phyloP scores from a whole-genome alignment of 176 grass and related monocot genomes.

The Oryza glumipatula region DNA sequence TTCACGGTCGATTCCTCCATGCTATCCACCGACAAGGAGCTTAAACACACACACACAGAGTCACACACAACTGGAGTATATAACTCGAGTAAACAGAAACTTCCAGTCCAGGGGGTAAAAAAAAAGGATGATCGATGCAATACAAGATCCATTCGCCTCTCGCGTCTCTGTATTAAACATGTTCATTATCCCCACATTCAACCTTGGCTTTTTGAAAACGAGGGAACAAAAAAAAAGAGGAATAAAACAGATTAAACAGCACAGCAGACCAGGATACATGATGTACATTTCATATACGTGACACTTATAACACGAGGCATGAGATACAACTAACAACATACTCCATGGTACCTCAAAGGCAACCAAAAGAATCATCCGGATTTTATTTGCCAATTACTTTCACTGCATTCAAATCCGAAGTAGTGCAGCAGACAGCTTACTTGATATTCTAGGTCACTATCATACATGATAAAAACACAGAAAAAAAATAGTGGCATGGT shows the following conservation, averaged over 20 bases:
- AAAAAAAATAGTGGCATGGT: neutral
- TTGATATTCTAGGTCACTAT: neutral
- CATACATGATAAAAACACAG: neutral
- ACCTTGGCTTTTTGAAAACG: neutral
- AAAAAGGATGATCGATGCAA: neutral
- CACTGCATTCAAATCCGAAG: neutral
- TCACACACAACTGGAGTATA: neutral
- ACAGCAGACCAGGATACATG: neutral
- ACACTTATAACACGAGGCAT: neutral
- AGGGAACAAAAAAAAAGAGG: neutral
- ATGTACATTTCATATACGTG: neutral
- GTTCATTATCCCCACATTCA: neutral
- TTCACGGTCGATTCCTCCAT: neutral
- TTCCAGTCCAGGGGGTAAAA: neutral
- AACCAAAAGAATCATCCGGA: neutral
- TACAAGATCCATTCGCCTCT: neutral
- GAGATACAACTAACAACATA: neutral
- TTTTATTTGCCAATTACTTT: neutral
- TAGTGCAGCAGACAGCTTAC: neutral
- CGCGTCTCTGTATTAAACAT: neutral
- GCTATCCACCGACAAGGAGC: neutral
- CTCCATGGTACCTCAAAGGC: neutral
- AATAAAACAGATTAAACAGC: neutral
- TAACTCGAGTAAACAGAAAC: neutral
- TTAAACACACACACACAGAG: neutral